Evolutionary conservation across 2,329 filamentous ascomycete species (phyloP).

Genomic region (Macrophomina phaseolina): DNA sequence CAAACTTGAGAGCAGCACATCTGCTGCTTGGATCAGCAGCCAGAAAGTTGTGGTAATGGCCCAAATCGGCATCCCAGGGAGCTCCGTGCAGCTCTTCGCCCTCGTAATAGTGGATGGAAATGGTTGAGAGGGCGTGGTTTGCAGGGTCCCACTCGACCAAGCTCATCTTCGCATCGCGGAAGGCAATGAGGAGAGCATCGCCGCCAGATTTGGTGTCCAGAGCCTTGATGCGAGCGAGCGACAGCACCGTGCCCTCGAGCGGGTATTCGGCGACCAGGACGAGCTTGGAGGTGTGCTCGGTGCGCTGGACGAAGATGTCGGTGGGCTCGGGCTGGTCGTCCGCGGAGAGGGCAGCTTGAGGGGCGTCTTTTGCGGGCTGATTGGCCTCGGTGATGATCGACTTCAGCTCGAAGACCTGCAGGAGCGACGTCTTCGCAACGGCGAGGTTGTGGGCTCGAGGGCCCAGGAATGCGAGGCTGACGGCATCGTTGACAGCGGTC

Average conservation of each 20-base stretch:
- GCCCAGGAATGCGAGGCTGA: constrained; percentile 78
- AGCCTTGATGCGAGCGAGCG: constrained; percentile 77
- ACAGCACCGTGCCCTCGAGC: constrained; percentile 82
- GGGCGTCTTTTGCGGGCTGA: constrained; percentile 35
- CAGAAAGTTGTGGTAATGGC: constrained; percentile 78
- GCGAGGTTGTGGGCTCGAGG: constrained; percentile 81
- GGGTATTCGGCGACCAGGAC: constrained; percentile 84
- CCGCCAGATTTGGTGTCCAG: constrained; percentile 77
- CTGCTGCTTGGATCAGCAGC: constrained; percentile 89
- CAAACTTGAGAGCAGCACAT: constrained; percentile 94
- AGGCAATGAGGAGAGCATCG: constrained; percentile 81
- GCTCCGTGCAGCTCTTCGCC: constrained; percentile 84
- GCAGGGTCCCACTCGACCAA: constrained; percentile 92
- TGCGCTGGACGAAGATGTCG: constrained; percentile 55
- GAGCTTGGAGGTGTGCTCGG: constrained; percentile 74
- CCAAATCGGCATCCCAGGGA: constrained; percentile 79
- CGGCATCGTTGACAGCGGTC: constrained; percentile 88
- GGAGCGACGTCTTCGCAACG: constrained; percentile 87
- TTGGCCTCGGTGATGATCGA: constrained; percentile 66
- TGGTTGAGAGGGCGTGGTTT: constrained; percentile 77
- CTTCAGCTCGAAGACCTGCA: constrained; percentile 86
- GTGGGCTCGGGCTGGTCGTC: constrained; percentile 44
- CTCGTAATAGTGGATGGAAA: constrained; percentile 98
- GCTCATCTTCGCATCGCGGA: constrained; percentile 91
- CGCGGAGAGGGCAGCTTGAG: constrained; percentile 58